phyloP scores from a whole-genome alignment of 148 eudicot genomes.

The Pharnaceum exiguum region DNA sequence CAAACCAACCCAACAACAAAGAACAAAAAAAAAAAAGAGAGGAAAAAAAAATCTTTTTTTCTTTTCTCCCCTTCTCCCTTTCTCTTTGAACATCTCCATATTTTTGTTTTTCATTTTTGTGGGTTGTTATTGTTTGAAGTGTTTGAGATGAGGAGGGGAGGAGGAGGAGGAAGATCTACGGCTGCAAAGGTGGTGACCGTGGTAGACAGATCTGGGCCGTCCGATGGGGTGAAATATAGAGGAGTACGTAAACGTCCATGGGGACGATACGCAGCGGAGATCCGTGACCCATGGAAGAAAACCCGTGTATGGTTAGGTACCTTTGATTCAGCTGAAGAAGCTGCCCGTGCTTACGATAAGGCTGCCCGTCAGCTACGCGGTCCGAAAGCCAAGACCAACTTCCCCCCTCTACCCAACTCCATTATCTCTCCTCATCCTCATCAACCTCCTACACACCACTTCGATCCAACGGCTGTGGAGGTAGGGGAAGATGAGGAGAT shows the following conservation, averaged over 20 bases:
- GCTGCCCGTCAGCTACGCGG: slow-evolving; percentile 63
- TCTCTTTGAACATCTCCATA: too few species aligned
- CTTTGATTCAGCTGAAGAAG: slow-evolving; percentile 65
- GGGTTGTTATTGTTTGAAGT: neutral
- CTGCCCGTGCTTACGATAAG: slow-evolving; percentile 69
- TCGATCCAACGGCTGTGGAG: neutral
- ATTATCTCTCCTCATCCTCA: slow-evolving; percentile 10
- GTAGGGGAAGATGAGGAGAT: too few species aligned
- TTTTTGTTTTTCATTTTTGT: too few species aligned
- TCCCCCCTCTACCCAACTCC: slow-evolving; percentile 26
- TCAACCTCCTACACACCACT: neutral
- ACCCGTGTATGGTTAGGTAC: slow-evolving; percentile 80
- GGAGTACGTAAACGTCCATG: slow-evolving; percentile 74
- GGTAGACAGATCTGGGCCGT: too few species aligned
- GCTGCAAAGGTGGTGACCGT: neutral
- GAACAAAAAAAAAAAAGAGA: neutral
- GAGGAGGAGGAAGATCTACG: neutral
- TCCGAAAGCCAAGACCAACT: slow-evolving; percentile 69
- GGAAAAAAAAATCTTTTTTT: neutral
- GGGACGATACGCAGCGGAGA: slow-evolving; percentile 78
- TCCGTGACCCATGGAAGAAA: slow-evolving; percentile 74
- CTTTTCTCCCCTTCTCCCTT: neutral
- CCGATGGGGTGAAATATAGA: slow-evolving; percentile 23
- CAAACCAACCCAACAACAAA: neutral
- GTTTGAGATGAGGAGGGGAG: neutral